These are phyloP conservation scores for Psophocarpus tetragonolobus DNA, from an alignment of 306 rosid species.

Conservation along the genomic window DNA sequence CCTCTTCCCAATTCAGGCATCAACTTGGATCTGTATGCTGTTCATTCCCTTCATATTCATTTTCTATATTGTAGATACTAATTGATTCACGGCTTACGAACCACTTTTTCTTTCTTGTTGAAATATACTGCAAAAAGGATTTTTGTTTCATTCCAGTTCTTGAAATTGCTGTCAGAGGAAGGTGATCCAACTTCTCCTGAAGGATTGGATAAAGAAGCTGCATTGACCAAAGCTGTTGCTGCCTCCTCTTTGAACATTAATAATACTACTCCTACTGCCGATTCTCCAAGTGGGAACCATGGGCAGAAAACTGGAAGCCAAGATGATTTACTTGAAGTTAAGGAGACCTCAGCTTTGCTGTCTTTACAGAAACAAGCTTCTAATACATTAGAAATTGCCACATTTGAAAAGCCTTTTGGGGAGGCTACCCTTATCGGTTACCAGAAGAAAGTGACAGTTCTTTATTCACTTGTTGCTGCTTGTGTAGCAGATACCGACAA, in stretches of 20 bases:
- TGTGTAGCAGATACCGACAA: slow-evolving; percentile 68
- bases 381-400: slow-evolving; percentile 24
- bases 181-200: slow-evolving; percentile 44
- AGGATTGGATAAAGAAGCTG: slow-evolving; percentile 60
- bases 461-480: slow-evolving; percentile 80
- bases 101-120: not conserved
- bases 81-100: slow-evolving; percentile 6
- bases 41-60: slow-evolving; percentile 3
- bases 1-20: slow-evolving; percentile 54
- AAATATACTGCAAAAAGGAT: slow-evolving; percentile 12
- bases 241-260: slow-evolving; percentile 52
- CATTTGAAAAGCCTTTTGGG: slow-evolving; percentile 50
- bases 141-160: slow-evolving; percentile 54
- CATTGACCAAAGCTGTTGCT: slow-evolving; percentile 67
- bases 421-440: slow-evolving; percentile 63
- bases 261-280: not conserved
- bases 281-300: slow-evolving; percentile 45
- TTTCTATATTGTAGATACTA: not conserved
- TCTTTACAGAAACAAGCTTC: slow-evolving; percentile 34
- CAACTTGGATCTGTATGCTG: slow-evolving; percentile 49
- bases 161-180: slow-evolving; percentile 72
- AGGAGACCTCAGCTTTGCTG: slow-evolving; percentile 29
- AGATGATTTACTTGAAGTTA: not conserved
- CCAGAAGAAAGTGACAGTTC: slow-evolving; percentile 80
- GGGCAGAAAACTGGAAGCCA: slow-evolving; percentile 35